These are phyloP conservation scores for Trichosporon ovoides DNA, from an alignment of 1,284 basidiomycete species.

Conservation along the genomic window DNA sequence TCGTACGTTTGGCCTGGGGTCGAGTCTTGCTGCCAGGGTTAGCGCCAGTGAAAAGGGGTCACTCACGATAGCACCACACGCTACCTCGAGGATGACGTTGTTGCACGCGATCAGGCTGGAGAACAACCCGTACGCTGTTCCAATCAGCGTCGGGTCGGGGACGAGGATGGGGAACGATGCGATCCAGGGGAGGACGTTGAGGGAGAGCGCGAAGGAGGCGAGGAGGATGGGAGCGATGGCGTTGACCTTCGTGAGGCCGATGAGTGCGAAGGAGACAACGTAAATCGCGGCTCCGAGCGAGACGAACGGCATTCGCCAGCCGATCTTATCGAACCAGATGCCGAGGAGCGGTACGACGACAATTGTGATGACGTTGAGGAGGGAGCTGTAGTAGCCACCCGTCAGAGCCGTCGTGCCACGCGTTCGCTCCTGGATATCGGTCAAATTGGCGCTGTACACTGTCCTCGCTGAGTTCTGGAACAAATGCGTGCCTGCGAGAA, in stretches of 20 bases:
- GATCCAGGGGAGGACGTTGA: slow-evolving; percentile 41
- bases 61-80: slow-evolving; percentile 25
- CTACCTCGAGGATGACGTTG: background rate
- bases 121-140: slow-evolving; percentile 45
- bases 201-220: slow-evolving; percentile 35
- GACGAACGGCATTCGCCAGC: slow-evolving; percentile 25
- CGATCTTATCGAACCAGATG: slow-evolving; percentile 25
- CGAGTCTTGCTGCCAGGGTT: slow-evolving; percentile 32
- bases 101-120: slow-evolving; percentile 13
- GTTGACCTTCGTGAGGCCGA: slow-evolving; percentile 42
- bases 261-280: slow-evolving; percentile 40
- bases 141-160: slow-evolving; percentile 39
- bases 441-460: slow-evolving; percentile 38
- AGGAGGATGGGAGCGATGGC: slow-evolving; percentile 41
- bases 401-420: slow-evolving; percentile 35
- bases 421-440: slow-evolving; percentile 43
- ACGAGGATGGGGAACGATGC: slow-evolving; percentile 45
- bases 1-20: slow-evolving; percentile 35
- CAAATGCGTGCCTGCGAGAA: slow-evolving; percentile 19
- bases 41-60: background rate
- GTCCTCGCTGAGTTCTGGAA: slow-evolving; percentile 38
- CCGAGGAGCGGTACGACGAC: slow-evolving; percentile 42
- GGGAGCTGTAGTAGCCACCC: slow-evolving; percentile 41
- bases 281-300: slow-evolving; percentile 33
- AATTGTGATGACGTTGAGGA: slow-evolving; percentile 44